A percentile compares a stretch with the other conserved stretches of the same genome.
These are phyloP conservation scores for Paralagenidium karlingii DNA, from an alignment of 352 stramenopile genomes.

Conservation along the genomic window DNA sequence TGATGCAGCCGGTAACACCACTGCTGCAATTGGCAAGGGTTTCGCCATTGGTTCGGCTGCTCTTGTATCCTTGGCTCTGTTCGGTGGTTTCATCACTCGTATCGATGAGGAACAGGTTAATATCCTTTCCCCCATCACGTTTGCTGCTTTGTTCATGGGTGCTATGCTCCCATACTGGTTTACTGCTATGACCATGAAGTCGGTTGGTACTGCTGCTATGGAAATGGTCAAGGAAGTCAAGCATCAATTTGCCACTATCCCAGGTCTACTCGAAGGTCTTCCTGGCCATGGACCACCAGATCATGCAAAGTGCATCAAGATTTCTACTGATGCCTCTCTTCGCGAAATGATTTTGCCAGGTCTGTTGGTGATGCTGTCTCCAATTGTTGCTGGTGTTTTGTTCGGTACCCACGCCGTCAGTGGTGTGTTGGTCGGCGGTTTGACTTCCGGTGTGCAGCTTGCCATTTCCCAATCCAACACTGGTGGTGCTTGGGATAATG, in stretches of 20 bases:
- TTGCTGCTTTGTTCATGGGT: conserved; percentile 98
- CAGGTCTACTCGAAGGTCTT: conserved; percentile 93
- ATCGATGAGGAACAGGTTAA: conserved; percentile 94
- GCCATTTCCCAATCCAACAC: conserved; percentile 99
- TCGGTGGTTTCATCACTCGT: conserved; percentile 96
- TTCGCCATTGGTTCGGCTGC: conserved; percentile 99
- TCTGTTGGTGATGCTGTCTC: conserved; percentile 97
- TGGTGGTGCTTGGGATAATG: conserved; percentile 99
- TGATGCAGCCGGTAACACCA: conserved; percentile 99
- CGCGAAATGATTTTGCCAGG: conserved; percentile 98
- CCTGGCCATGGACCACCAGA: conserved; percentile 75
- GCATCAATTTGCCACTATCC: conserved; percentile 98
- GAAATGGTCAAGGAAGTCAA: conserved; percentile 99
- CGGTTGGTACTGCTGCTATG: conserved; percentile 95
- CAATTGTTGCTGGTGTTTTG: conserved; percentile 95
- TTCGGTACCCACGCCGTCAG: conserved; percentile 97
- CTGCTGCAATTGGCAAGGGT: conserved; percentile 98
- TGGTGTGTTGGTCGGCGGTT: conserved; percentile 92
- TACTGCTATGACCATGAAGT: conserved; percentile 99
- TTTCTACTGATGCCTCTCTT: conserved; percentile 97
- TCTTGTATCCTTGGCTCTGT: conserved; percentile 97
- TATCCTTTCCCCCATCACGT: conserved; percentile 96
- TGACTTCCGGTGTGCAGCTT: conserved; percentile 96
- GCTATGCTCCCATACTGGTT: conserved; percentile 99
- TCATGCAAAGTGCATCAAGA: conserved; percentile 95